These are phyloP conservation scores for Paecilomyces variotii DNA, from an alignment of 2,329 filamentous ascomycete species.

Conservation along the genomic window DNA sequence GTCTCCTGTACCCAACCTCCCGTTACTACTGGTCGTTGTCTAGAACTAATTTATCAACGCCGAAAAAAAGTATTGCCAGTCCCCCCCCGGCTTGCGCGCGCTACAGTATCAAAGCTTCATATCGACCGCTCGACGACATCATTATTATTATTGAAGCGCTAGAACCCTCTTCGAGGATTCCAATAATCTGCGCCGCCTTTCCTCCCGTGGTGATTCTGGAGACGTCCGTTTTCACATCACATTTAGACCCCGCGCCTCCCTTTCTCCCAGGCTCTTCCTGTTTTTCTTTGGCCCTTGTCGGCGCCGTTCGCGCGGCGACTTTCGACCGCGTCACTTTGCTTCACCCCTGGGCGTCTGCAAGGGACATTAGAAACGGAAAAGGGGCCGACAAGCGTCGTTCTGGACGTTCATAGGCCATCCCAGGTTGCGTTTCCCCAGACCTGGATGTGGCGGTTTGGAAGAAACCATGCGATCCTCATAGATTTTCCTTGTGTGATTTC, in stretches of 20 bases:
- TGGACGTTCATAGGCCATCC: neutral
- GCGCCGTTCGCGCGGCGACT: neutral
- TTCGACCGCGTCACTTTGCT: neutral
- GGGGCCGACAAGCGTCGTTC: neutral
- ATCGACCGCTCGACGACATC: neutral
- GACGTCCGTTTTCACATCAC: constrained; percentile 1
- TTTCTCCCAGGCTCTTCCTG: neutral
- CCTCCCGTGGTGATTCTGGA: neutral
- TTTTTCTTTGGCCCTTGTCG: neutral
- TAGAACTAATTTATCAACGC: neutral
- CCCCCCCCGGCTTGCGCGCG: neutral
- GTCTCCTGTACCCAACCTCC: neutral
- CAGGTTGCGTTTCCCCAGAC: neutral
- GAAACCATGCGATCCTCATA: neutral
- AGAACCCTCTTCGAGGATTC: neutral
- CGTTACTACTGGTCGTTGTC: neutral
- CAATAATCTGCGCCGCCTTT: neutral
- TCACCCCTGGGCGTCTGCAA: constrained; percentile 7
- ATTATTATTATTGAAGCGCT: neutral
- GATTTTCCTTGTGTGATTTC: neutral
- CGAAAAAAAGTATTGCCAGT: neutral
- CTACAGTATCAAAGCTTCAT: neutral
- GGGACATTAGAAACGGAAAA: neutral
- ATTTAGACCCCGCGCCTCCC: neutral
- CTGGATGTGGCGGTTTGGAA: neutral